Evolutionary conservation across 768 basidiomycete genomes (phyloP), one percentile per base, ranked within the genome.

Genomic region (Paxillus rubicundulus): DNA sequence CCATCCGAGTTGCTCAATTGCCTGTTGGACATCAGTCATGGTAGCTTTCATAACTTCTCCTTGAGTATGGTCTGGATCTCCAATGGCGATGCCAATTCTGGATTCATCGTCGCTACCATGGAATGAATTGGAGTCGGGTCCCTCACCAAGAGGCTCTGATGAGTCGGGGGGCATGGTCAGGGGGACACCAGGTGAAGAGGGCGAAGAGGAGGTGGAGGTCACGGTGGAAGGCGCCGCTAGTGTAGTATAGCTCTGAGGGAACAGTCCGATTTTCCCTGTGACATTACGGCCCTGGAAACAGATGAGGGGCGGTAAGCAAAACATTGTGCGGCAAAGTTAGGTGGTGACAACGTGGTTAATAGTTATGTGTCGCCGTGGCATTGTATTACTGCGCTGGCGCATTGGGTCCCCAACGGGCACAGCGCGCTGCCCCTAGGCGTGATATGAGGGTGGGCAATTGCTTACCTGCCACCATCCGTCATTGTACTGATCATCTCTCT

Each of bases 391-490:
- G 41, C 21, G 33, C 18, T 51, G 38, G 18, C 24, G n/a, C 45
- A 47, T 61, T 59, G 49, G 46, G 49, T 56, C 45, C 28, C 5
- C 17, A 38, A 13, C 20, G 36, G 36, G 42, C 41, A 34, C 34
- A 60, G 50, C 41, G 52, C 33, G 20, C 40, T 4, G 45, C 42
- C 49, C 50, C 47, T 30, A 50, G 28, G 50, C 54, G 52, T 61
- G 56, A 61, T 52, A 40, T 45, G 41, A 36, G 10, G 20, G 2
- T 13, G 33, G 32, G 40, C 33, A 13, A 1, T 49, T 53, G 53
- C 69, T 56, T 37, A 86, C 86, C 79, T 84, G 80, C 92, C 92
- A 98, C 97, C 97, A 98, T 16, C 96, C 97, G 70, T 99, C 97
- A 17, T 82, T 82, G 66, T 90, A 98, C 52, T 82, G 71, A 58